Conservation (phyloP, 1,139 yeast genomes). For the Yamadazyma conglobata region DNA sequence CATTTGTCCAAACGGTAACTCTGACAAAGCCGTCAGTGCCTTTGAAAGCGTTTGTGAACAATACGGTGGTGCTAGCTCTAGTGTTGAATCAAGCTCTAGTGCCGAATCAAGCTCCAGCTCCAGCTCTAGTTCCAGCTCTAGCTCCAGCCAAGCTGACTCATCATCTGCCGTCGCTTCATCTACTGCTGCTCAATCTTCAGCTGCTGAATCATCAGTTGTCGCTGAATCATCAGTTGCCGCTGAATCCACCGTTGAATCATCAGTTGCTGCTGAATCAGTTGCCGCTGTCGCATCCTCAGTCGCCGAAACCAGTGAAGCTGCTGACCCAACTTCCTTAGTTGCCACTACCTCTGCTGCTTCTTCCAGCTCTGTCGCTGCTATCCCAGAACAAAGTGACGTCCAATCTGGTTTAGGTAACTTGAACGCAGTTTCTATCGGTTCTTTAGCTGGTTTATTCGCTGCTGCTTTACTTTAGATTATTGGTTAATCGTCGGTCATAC, state of each 20-base stretch:
- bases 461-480: slow-evolving; percentile 43
- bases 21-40: slow-evolving; percentile 54
- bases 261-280: slow-evolving; percentile 16
- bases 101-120: slow-evolving; percentile 24
- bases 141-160: slow-evolving; percentile 18
- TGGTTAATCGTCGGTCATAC: no score
- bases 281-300: slow-evolving; percentile 14
- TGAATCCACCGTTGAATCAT: slow-evolving; percentile 19
- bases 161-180: slow-evolving; percentile 15
- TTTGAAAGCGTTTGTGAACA: slow-evolving; percentile 54
- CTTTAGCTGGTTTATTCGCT: slow-evolving; percentile 43
- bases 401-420: slow-evolving; percentile 22
- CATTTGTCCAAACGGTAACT: slow-evolving; percentile 61
- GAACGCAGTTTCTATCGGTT: slow-evolving; percentile 44
- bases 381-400: slow-evolving; percentile 14
- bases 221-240: slow-evolving; percentile 21
- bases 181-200: slow-evolving; percentile 7
- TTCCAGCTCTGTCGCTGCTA: slow-evolving; percentile 16
- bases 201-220: slow-evolving; percentile 19
- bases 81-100: slow-evolving; percentile 23
- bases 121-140: slow-evolving; percentile 27
- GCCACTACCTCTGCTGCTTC: slow-evolving; percentile 9
- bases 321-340: slow-evolving; percentile 9
- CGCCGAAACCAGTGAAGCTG: slow-evolving; percentile 5
- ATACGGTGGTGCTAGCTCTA: slow-evolving; percentile 19